These are phyloP conservation scores for Pichia sp. DNA, from an alignment of 1,139 yeast species.

Conservation along the genomic window DNA sequence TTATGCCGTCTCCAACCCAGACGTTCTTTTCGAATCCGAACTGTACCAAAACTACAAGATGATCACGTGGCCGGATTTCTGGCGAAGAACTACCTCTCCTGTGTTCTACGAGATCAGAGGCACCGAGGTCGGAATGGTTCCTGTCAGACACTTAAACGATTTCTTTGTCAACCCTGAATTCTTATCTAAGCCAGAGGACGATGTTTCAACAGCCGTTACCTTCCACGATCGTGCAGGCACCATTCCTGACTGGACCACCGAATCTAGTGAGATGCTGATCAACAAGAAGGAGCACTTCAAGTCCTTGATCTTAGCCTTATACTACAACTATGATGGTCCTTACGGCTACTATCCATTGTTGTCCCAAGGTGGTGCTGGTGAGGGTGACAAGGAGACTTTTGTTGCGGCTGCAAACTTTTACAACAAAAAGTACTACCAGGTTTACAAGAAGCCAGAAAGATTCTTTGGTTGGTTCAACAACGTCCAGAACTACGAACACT, in stretches of 20 bases:
- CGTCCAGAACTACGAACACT: constrained; percentile 23
- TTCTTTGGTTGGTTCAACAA: constrained; percentile 31
- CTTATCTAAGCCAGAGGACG: constrained; percentile 20
- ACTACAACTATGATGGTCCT: constrained; percentile 54
- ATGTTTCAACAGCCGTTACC: constrained; percentile 19
- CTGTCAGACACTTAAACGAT: constrained; percentile 30
- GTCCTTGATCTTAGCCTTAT: constrained; percentile 48
- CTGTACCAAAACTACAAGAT: constrained; percentile 30
- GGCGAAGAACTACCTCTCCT: constrained; percentile 61
- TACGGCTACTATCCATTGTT: constrained; percentile 48
- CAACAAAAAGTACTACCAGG: constrained; percentile 50
- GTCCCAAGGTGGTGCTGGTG: constrained; percentile 57
- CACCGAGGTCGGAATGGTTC: constrained; percentile 34
- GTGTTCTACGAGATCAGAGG: constrained; percentile 50
- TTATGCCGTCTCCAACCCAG: constrained; percentile 50
- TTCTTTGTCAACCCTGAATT: constrained; percentile 23
- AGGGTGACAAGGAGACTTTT: constrained; percentile 62
- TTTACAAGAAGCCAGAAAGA: constrained; percentile 34
- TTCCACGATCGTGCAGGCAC: constrained; percentile 53
- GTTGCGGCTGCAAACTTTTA: constrained; percentile 55
- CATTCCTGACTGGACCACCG: constrained; percentile 56
- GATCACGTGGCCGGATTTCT: constrained; percentile 62
- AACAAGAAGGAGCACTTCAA: constrained; percentile 47
- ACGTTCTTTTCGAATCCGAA: constrained; percentile 41
- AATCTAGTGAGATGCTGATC: constrained; percentile 55